A percentile compares a stretch with the other conserved stretches of the same genome.
phyloP scores from a whole-genome alignment of 768 basidiomycete genomes.

The Paxillus ammoniavirescens region DNA sequence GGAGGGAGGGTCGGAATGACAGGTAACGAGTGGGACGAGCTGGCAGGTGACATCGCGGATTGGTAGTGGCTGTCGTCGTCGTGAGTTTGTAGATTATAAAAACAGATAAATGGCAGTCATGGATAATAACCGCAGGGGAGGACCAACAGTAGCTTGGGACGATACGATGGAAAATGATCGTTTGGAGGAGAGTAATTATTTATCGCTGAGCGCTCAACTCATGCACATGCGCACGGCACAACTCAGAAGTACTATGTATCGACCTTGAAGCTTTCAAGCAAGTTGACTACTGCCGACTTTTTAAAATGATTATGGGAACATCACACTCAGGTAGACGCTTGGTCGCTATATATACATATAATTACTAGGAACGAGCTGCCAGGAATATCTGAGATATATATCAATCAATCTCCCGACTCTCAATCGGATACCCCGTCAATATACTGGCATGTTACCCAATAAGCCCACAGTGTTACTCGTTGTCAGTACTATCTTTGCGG shows the following conservation, averaged over 20 bases:
- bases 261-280: background rate
- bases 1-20: slow-evolving; percentile 45
- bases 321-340: background rate
- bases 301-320: slow-evolving; percentile 21
- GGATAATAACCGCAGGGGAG: slow-evolving; percentile 7
- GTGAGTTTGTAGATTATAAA: background rate
- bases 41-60: slow-evolving; percentile 20
- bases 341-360: no score
- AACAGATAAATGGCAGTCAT: slow-evolving; percentile 13
- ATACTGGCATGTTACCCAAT: slow-evolving; percentile 6
- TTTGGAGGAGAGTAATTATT: background rate
- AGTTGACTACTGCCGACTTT: slow-evolving; percentile 2
- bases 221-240: no score
- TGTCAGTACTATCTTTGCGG: slow-evolving; percentile 28
- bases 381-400: no score
- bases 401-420: no score
- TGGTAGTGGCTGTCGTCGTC: background rate
- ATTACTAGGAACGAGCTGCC: no score
- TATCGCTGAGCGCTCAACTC: background rate
- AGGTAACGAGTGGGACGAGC: slow-evolving; percentile 27
- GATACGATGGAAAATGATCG: background rate
- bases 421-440: no score
- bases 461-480: slow-evolving; percentile 41
- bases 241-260: background rate
- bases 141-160: slow-evolving; percentile 3